Evolutionary conservation across 2,329 filamentous ascomycete species (phyloP).

Genomic region (Alternaria arbusti): DNA sequence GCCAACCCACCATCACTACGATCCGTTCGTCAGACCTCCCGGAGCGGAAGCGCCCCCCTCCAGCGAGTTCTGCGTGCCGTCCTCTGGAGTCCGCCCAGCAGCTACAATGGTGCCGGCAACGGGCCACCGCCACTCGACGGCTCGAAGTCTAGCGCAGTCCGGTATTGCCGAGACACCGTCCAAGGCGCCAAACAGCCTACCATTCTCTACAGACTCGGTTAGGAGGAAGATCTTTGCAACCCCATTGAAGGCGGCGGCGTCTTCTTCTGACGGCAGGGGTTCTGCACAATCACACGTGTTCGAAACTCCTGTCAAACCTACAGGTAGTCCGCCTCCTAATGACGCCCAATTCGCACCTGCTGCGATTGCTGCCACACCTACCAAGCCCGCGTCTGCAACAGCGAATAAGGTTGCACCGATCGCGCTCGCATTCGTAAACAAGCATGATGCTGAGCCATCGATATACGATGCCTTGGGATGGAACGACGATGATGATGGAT

Average conservation of each 20-base stretch:
- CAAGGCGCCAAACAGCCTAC: slow-evolving; percentile 43
- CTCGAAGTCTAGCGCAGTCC: slow-evolving; percentile 34
- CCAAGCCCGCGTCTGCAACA: slow-evolving; percentile 15
- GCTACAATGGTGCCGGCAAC: slow-evolving; percentile 35
- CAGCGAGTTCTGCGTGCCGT: slow-evolving; percentile 48
- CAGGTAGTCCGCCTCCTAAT: slow-evolving; percentile 17
- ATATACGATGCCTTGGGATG: slow-evolving; percentile 56
- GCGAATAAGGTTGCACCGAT: slow-evolving; percentile 2
- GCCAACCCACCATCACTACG: slow-evolving; percentile 33
- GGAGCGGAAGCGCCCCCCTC: slow-evolving; percentile 26
- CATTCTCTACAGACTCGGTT: slow-evolving; percentile 31
- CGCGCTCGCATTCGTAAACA: slow-evolving; percentile 14
- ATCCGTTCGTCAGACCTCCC: slow-evolving; percentile 29
- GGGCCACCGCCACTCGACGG: slow-evolving; percentile 36
- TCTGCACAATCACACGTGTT: slow-evolving; percentile 16
- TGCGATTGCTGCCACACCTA: slow-evolving; percentile 26
- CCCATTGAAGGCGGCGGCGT: slow-evolving; percentile 30
- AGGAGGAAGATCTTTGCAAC: slow-evolving; percentile 43
- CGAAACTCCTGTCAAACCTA: slow-evolving; percentile 33
- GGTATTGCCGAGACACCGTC: slow-evolving; percentile 53
- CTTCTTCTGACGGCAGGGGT: slow-evolving; percentile 2
- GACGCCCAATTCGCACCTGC: slow-evolving; percentile 11
- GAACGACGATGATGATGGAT: slow-evolving; percentile 51
- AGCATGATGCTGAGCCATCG: slow-evolving; percentile 24
- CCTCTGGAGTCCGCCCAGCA: slow-evolving; percentile 46